A percentile compares a stretch with the other conserved stretches of the same genome.
Conservation (phyloP, 495 filamentous ascomycete species). For the Penicillium riverlandense region DNA sequence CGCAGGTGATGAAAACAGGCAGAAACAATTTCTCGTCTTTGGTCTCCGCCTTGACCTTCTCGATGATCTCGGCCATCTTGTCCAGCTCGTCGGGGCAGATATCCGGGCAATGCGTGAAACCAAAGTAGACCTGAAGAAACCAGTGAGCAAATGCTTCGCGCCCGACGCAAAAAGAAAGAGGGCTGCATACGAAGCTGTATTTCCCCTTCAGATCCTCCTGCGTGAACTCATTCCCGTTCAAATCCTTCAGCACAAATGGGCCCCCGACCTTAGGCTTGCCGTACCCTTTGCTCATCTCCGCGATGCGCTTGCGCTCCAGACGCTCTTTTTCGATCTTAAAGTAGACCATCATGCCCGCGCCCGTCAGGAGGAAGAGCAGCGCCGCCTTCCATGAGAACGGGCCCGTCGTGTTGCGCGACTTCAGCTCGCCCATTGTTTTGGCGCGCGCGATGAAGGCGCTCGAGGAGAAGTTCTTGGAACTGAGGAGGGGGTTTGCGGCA, state of each 20-base stretch:
- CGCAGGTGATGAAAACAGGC: conserved; percentile 92
- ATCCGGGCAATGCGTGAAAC: conserved; percentile 96
- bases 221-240: conserved; percentile 68
- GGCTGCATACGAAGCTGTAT: conserved; percentile 58
- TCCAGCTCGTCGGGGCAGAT: conserved; percentile 99
- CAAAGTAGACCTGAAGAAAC: conserved; percentile 73
- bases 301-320: conserved; percentile 76
- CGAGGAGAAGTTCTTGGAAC: conserved; percentile 24
- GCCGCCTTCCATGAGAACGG: conserved; percentile 91
- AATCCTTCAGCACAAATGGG: conserved; percentile 71
- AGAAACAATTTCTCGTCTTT: conserved; percentile 44
- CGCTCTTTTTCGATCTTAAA: conserved; percentile 87
- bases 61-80: conserved; percentile 93
- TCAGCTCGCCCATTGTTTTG: conserved; percentile 39
- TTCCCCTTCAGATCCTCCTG: conserved; percentile 77
- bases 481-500: conserved; percentile 1
- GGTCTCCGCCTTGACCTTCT: conserved; percentile 57
- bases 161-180: no score
- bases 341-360: conserved; percentile 72
- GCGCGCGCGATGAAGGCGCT: conserved; percentile 15
- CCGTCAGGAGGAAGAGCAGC: conserved; percentile 73
- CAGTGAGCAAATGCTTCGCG: background rate
- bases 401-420: conserved; percentile 33
- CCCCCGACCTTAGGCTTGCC: conserved; percentile 92
- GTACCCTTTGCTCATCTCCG: conserved; percentile 86